Evolutionary conservation across 441 rosid genomes (phyloP).

Genomic region (Gossypium trilobum): DNA sequence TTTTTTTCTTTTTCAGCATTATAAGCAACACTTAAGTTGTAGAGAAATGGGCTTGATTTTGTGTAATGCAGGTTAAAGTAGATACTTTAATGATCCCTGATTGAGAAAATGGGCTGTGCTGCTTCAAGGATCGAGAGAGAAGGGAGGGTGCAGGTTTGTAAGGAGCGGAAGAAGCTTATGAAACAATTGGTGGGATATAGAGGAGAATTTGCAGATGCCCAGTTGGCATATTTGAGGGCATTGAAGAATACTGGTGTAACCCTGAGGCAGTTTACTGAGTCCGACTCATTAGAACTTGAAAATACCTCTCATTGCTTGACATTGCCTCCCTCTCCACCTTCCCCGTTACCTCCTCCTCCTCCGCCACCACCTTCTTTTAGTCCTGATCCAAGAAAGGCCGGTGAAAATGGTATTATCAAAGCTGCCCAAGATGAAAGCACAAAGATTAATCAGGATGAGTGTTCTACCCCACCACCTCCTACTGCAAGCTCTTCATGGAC

Average conservation of each 20-base stretch:
- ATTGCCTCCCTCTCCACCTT: slow-evolving; percentile 23
- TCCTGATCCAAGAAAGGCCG: slow-evolving; percentile 42
- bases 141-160: slow-evolving; percentile 61
- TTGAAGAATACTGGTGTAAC: slow-evolving; percentile 81
- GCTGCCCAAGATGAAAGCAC: slow-evolving; percentile 31
- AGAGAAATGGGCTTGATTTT: slow-evolving; percentile 7
- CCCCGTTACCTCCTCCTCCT: background rate
- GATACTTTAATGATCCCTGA: background rate
- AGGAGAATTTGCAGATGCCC: slow-evolving; percentile 76
- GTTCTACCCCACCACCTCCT: slow-evolving; percentile 31
- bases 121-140: slow-evolving; percentile 75
- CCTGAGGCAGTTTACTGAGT: slow-evolving; percentile 86
- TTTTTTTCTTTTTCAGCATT: background rate
- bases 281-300: slow-evolving; percentile 69
- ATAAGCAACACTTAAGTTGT: background rate
- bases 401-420: slow-evolving; percentile 23
- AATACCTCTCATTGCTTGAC: slow-evolving; percentile 27
- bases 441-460: background rate
- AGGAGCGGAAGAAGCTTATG: slow-evolving; percentile 82
- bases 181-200: slow-evolving; percentile 56
- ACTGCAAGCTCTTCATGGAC: slow-evolving; percentile 41
- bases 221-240: slow-evolving; percentile 65
- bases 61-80: slow-evolving; percentile 15
- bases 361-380: slow-evolving; percentile 58
- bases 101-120: slow-evolving; percentile 66